Evolutionary conservation across 106 monocot species (phyloP).

Genomic region (Allium sativum): DNA sequence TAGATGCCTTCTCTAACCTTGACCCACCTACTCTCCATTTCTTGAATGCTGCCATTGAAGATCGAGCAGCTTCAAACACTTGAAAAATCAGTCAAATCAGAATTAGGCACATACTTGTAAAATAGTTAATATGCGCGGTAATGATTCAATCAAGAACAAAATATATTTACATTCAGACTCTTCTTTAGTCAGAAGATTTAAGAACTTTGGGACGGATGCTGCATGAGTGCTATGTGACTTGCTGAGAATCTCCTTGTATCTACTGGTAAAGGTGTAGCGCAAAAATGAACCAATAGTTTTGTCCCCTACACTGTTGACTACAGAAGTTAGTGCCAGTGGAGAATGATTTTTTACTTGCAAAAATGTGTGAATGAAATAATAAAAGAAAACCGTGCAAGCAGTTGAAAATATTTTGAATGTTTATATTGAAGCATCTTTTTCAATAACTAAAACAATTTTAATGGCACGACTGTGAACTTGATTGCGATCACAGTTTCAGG

Average conservation of each 20-base stretch:
- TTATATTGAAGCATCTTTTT: too few relatives aligned
- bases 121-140: background rate
- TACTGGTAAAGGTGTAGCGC: constrained; percentile 40
- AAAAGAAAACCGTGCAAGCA: too few relatives aligned
- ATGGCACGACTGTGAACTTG: too few relatives aligned
- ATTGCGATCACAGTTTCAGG: too few relatives aligned
- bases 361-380: background rate
- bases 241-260: constrained; percentile 54
- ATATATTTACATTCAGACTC: constrained; percentile 32
- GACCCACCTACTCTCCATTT: constrained; percentile 51
- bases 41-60: constrained; percentile 51
- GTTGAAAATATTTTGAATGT: too few relatives aligned
- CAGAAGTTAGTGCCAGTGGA: background rate
- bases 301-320: constrained; percentile 4
- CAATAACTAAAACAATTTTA: too few relatives aligned
- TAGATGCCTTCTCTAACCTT: constrained; percentile 47
- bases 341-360: background rate
- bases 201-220: constrained; percentile 27
- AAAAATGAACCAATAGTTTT: constrained; percentile 48
- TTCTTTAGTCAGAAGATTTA: constrained; percentile 43
- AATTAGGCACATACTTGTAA: background rate
- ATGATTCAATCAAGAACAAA: background rate
- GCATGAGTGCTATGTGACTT: constrained; percentile 44
- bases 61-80: constrained; percentile 63
- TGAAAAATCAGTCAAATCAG: background rate